Conservation (phyloP, 306 rosid genomes). For the Ziziphus jujuba region DNA sequence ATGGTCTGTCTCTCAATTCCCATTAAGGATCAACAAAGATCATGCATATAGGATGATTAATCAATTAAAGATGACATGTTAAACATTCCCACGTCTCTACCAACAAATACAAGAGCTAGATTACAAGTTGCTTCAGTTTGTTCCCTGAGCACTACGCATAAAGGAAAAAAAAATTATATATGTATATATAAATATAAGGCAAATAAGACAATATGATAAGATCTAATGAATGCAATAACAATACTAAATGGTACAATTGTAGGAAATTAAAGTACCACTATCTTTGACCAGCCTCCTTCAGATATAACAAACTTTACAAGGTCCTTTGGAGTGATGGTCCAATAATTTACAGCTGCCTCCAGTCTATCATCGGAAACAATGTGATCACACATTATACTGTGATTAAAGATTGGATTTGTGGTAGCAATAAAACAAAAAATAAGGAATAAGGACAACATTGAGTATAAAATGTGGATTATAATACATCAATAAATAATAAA, state of each 20-base stretch:
- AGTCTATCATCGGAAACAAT: conserved; percentile 47
- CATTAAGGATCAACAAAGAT: conserved; percentile 13
- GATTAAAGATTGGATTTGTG: not conserved
- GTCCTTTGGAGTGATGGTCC: conserved; percentile 67
- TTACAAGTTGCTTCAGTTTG: conserved; percentile 53
- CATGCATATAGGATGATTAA: conserved; percentile 4
- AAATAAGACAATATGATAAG: not conserved
- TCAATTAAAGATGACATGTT: not conserved
- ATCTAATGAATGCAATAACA: not conserved
- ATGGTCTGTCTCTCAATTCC: not conserved
- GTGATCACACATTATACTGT: conserved; percentile 26
- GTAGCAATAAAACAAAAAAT: too few species aligned
- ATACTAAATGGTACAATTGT: not conserved
- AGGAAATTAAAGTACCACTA: conserved; percentile 56
- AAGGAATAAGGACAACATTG: too few species aligned
- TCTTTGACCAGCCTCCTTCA: conserved; percentile 81
- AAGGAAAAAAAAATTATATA: not conserved
- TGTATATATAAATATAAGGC: not conserved
- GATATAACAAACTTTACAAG: conserved; percentile 66
- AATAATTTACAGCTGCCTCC: conserved; percentile 65
- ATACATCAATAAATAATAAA: too few species aligned
- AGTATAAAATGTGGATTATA: too few species aligned
- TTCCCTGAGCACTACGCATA: conserved; percentile 59
- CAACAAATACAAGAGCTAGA: conserved; percentile 80
- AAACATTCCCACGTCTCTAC: conserved; percentile 65